These are phyloP conservation scores for Sarcodon aspratus DNA, from an alignment of 768 basidiomycete species.

Conservation along the genomic window DNA sequence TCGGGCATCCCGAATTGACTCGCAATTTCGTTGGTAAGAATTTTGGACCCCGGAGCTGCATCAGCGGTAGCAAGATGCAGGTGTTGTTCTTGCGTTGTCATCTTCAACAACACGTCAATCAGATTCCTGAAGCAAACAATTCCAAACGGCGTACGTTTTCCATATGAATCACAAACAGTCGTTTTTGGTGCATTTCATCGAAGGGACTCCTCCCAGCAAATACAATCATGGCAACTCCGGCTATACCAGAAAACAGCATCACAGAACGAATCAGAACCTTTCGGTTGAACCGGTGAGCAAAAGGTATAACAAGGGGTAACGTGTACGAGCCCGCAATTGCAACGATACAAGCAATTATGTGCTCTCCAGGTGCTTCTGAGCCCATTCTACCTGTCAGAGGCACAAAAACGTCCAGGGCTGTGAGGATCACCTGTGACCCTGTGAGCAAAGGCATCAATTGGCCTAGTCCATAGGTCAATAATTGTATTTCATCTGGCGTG, in stretches of 20 bases:
- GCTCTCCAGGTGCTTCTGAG: slow-evolving; percentile 74
- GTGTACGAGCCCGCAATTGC: slow-evolving; percentile 42
- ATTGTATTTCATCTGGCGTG: slow-evolving; percentile 29
- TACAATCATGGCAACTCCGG: slow-evolving; percentile 41
- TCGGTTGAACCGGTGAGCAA: slow-evolving; percentile 61
- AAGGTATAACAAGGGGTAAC: slow-evolving; percentile 53
- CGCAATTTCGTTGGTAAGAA: slow-evolving; percentile 51
- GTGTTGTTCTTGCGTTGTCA: slow-evolving; percentile 59
- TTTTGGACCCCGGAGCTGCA: slow-evolving; percentile 62
- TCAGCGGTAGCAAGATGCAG: slow-evolving; percentile 80
- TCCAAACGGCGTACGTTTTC: slow-evolving; percentile 59
- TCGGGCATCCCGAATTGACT: slow-evolving; percentile 40
- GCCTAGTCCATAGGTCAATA: slow-evolving; percentile 55
- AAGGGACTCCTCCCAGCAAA: slow-evolving; percentile 58
- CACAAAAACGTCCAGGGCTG: slow-evolving; percentile 73
- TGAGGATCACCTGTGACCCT: slow-evolving; percentile 46
- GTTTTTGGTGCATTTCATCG: slow-evolving; percentile 78
- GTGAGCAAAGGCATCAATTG: slow-evolving; percentile 42
- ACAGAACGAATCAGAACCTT: slow-evolving; percentile 26
- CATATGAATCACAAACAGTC: slow-evolving; percentile 72
- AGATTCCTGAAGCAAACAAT: neutral
- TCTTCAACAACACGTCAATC: slow-evolving; percentile 25
- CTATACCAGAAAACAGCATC: slow-evolving; percentile 31
- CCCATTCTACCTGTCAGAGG: slow-evolving; percentile 64
- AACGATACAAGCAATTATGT: slow-evolving; percentile 76